These are phyloP conservation scores for Lecanicillium sp. DNA, from an alignment of 2,329 filamentous ascomycete genomes.

Conservation along the genomic window DNA sequence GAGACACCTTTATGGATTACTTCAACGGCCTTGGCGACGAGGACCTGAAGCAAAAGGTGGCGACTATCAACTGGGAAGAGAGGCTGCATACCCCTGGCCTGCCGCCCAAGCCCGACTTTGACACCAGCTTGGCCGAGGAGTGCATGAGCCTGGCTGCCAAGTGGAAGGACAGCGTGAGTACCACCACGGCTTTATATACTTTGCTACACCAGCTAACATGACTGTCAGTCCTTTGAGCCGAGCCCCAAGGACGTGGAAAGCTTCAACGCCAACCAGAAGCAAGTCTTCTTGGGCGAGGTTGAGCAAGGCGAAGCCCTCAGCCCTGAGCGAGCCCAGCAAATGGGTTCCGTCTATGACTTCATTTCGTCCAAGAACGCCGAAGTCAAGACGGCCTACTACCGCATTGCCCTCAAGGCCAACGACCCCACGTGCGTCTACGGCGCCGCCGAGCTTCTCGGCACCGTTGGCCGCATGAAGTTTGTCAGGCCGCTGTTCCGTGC, in stretches of 20 bases:
- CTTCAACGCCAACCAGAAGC: conserved; percentile 79
- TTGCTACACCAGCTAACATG: conserved; percentile 6
- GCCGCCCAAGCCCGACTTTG: conserved; percentile 84
- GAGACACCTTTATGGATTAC: conserved; percentile 77
- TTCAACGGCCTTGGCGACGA: conserved; percentile 61
- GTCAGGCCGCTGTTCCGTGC: conserved; percentile 77
- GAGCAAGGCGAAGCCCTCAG: conserved; percentile 58
- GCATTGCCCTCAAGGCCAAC: conserved; percentile 67
- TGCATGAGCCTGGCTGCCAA: conserved; percentile 77
- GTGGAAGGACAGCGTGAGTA: conserved; percentile 59
- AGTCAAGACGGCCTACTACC: conserved; percentile 72
- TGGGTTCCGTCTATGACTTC: conserved; percentile 71
- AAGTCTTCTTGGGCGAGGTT: conserved; percentile 81
- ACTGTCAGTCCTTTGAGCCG: conserved; percentile 53
- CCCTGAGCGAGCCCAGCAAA: conserved; percentile 55
- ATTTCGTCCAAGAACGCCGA: conserved; percentile 76
- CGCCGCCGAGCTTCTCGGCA: conserved; percentile 66
- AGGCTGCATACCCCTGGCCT: conserved; percentile 86
- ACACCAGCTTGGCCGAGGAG: conserved; percentile 77
- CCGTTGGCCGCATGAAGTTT: conserved; percentile 94
- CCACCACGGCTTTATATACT: conserved; percentile 15
- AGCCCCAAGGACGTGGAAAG: conserved; percentile 58
- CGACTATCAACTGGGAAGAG: conserved; percentile 77
- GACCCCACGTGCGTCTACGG: conserved; percentile 62
- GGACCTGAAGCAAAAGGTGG: conserved; percentile 55